Conservation (phyloP, 352 stramenopile genomes). For the Pythium coloratum region DNA sequence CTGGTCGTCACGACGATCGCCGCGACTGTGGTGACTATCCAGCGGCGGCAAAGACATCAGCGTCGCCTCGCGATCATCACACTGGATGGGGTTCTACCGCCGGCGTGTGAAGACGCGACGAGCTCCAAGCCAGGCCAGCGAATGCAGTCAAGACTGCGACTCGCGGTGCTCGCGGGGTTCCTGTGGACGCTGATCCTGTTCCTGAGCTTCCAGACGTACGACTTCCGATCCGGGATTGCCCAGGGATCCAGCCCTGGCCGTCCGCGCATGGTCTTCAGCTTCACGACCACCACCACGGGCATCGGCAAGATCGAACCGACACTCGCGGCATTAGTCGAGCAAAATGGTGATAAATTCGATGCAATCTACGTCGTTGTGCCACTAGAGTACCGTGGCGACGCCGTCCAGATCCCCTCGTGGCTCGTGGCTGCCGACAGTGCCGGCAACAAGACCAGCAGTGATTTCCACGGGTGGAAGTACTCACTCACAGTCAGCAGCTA, state of each 20-base stretch:
- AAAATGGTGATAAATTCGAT: slow-evolving; percentile 45
- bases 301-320: slow-evolving; percentile 39
- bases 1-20: slow-evolving; percentile 25
- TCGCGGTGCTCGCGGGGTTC: slow-evolving; percentile 30
- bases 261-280: slow-evolving; percentile 57
- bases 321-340: slow-evolving; percentile 40
- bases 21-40: slow-evolving; percentile 16
- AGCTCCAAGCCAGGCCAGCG: not conserved
- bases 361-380: slow-evolving; percentile 52
- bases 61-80: slow-evolving; percentile 3
- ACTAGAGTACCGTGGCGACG: slow-evolving; percentile 34
- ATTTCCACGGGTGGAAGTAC: slow-evolving; percentile 40
- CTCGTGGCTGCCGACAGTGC: slow-evolving; percentile 25
- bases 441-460: slow-evolving; percentile 16
- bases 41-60: slow-evolving; percentile 11
- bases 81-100: slow-evolving; percentile 9
- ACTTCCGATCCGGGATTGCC: slow-evolving; percentile 8
- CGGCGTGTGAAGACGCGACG: not conserved
- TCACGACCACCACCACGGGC: slow-evolving; percentile 44
- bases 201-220: slow-evolving; percentile 39
- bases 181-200: slow-evolving; percentile 43
- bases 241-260: slow-evolving; percentile 25
- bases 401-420: slow-evolving; percentile 45
- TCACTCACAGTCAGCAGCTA: slow-evolving; percentile 37
- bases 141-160: slow-evolving; percentile 29